Base-by-base conservation (phyloP, 2,329 filamentous ascomycete genomes). In the Alternaria atra region DNA sequence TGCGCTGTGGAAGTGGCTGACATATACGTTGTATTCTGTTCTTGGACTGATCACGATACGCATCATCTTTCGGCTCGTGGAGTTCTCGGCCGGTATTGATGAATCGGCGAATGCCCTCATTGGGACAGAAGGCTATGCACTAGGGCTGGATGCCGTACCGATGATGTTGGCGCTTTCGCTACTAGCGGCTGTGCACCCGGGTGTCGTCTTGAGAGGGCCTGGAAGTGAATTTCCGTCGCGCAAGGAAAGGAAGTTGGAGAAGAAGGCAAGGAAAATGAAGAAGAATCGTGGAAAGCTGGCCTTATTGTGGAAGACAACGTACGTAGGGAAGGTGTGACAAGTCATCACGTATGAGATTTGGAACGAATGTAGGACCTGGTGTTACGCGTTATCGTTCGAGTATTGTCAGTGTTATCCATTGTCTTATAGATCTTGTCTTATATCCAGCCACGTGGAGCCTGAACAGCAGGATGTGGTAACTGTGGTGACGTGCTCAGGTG, bases 31-130 rank as follows among this genome's bases (percentile, higher is more conserved):
- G 0, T 84, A 83, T 59, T 72, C 73, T 5, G 71, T 71, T 0
- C 70, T 85, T 10, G 60, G 64, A 0, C 73, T 84, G 34, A 84
- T 85, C 60, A 82, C 81, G 0, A 64, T 72, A 29, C 84, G 87
- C 34, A 89, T 90, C 71, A 83, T 88, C 64, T 90, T 85, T 75
- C 85, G 87, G 30, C 79, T 90, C 2, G 74, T 81, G 53, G 86
- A 90, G 71, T 90, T 85, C 67, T 79, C 80, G 0, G 77, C 79
- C 4, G 85, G 84, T 10, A 68, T 83, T 20, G 73, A 75, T 40
- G 48, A 65, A 74, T n/a, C 37, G 66, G 80, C 5, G 1, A 50
- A 35, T n/a, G 13, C 5, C 3, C 30, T 50, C 8, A 34, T 50
- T 1, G 20, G 12, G 13, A 35, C 20, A 4, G 13, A 50, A 1